Evolutionary conservation across 441 rosid genomes (phyloP).

Genomic region (Gossypium lobatum): DNA sequence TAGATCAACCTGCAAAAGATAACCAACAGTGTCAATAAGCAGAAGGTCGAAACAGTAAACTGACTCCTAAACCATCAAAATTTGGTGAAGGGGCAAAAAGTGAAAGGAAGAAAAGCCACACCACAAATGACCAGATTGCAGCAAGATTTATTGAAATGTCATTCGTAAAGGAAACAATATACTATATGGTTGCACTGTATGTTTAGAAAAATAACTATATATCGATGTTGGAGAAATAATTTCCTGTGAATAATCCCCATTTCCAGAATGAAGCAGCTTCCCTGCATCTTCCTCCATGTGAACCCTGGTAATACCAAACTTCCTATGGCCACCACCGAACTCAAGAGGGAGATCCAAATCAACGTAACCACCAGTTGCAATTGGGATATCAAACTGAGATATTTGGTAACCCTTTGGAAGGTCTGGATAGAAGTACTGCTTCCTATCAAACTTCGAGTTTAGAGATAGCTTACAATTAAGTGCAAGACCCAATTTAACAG

Average conservation of each 20-base stretch:
- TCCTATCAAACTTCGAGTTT: conserved; percentile 84
- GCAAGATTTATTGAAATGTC: background rate
- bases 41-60: background rate
- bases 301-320: conserved; percentile 88
- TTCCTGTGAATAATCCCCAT: conserved; percentile 67
- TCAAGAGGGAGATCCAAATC: conserved; percentile 86
- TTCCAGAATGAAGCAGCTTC: conserved; percentile 72
- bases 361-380: conserved; percentile 63
- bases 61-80: background rate
- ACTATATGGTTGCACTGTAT: background rate
- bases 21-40: conserved; percentile 13
- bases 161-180: background rate
- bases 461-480: conserved; percentile 78
- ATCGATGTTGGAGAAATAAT: conserved; percentile 15
- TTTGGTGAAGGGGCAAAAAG: background rate
- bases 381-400: conserved; percentile 91
- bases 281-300: conserved; percentile 99
- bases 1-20: conserved; percentile 63
- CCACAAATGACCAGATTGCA: background rate
- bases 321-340: conserved; percentile 83
- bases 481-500: conserved; percentile 81
- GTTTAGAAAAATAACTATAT: background rate
- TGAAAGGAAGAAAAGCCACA: background rate
- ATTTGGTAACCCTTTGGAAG: conserved; percentile 95
- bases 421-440: conserved; percentile 94